Evolutionary conservation across 371 early-diverging fungal species (phyloP), one percentile per base, ranked within the genome.

Genomic region (Rhizopus sp.): DNA sequence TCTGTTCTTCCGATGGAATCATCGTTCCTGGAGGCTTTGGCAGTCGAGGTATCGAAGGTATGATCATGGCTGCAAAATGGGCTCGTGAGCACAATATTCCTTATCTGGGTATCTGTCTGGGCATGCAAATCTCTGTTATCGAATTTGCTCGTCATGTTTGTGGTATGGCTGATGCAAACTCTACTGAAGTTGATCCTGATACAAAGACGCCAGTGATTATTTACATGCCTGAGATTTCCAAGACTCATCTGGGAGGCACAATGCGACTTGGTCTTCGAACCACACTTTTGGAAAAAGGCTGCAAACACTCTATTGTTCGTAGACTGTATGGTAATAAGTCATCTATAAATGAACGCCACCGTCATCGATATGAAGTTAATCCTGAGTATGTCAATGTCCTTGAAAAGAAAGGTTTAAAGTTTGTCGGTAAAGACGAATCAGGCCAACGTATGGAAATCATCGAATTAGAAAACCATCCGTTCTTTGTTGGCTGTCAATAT

Each of bases 21-120:
- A 78, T 99, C n/a, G 94, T 99, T 23, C 99, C 99, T 16, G 99
- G 99, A 66, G 99, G 99, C 34, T 99, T 99, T 73, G 99, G 99
- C 50, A 78, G 78, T 53, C 94, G 98, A 69, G 99, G 99, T 62
- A 88, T 91, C 39, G 99, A 98, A 70, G 98, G 99, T 64, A 99
- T 94, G 91, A 86, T 99, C 41, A 70, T 85, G 38, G 99, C 98
- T n/a, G 92, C 92, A 60, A 91, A 94, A 64, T 98, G 95, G 93
- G 99, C 99, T 17, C 93, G 99, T 71, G 95, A 96, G 74, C 92
- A 97, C 79, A 92, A 93, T 64, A 78, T 98, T 38, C 99, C 99
- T 48, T 98, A 94, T 78, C 88, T 99, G 44, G 97, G 97, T 62
- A 98, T 99, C 69, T 99, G 99, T 76, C 85, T 99, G 38, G 99